phyloP scores from a whole-genome alignment of 2,329 filamentous ascomycete species.

The Colletotrichum sp. region DNA sequence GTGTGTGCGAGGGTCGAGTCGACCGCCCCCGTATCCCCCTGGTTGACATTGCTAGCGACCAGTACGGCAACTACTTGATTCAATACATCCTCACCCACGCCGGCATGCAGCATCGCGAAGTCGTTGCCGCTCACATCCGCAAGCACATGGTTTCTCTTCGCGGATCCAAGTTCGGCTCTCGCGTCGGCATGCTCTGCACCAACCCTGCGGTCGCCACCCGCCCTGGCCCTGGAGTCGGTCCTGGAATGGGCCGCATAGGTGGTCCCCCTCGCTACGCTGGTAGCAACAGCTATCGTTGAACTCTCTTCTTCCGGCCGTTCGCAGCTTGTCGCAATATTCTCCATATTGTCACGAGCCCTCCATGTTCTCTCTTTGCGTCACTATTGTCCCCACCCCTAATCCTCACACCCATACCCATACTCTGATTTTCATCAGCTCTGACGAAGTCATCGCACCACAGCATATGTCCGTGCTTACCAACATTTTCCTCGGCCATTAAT shows the following conservation, averaged over 20 bases:
- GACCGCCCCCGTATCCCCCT: constrained; percentile 95
- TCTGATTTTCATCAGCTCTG: constrained; percentile 31
- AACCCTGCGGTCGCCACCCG: constrained; percentile 90
- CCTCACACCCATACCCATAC: background rate
- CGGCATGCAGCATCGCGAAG: constrained; percentile 84
- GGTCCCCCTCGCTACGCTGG: constrained; percentile 54
- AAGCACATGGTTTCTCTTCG: constrained; percentile 99
- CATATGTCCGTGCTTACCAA: constrained; percentile 49
- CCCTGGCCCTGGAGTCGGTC: constrained; percentile 81
- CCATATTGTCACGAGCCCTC: constrained; percentile 32
- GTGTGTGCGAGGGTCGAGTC: constrained; percentile 88
- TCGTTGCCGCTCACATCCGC: constrained; percentile 91
- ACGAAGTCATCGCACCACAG: constrained; percentile 38
- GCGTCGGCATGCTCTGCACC: constrained; percentile 98
- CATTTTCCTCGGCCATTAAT: constrained; percentile 57
- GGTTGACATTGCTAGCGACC: constrained; percentile 97
- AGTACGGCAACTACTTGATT: constrained; percentile 98
- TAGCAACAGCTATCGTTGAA: constrained; percentile 63
- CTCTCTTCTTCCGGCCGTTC: background rate
- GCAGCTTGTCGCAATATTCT: background rate
- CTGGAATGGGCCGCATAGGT: constrained; percentile 65
- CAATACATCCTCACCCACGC: constrained; percentile 96
- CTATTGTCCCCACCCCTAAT: constrained; percentile 1
- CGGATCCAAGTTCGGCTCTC: constrained; percentile 97
- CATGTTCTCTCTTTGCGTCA: constrained; percentile 10